Conservation (phyloP, 2,329 filamentous ascomycete species). For the Beauveria medogensis region DNA sequence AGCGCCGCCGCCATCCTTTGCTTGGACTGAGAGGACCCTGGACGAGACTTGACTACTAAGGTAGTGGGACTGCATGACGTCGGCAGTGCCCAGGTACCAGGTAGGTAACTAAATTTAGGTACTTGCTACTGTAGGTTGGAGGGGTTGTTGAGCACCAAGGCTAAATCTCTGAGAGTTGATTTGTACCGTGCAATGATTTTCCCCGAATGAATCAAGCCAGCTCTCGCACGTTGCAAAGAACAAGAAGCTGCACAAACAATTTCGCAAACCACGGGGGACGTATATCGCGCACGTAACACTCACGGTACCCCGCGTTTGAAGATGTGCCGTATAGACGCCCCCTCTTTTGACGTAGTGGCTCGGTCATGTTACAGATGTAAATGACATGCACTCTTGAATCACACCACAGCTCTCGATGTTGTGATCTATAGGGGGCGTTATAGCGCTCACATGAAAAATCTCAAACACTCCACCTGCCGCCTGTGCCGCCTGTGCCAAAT, state of each 20-base stretch:
- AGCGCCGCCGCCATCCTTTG: background rate
- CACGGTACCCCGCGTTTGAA: conserved; percentile 3
- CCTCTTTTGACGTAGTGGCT: conserved; percentile 1
- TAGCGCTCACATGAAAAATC: background rate
- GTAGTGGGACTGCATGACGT: background rate
- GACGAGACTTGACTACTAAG: background rate
- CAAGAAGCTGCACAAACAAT: background rate
- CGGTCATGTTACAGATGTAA: background rate
- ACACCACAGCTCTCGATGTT: background rate
- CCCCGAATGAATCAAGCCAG: background rate
- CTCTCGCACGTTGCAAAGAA: background rate
- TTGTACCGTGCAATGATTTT: background rate
- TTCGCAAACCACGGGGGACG: background rate
- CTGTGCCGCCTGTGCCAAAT: background rate
- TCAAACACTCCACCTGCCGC: background rate
- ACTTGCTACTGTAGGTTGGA: background rate
- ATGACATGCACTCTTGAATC: background rate
- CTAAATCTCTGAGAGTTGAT: background rate
- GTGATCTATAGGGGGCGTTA: no score
- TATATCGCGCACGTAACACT: background rate
- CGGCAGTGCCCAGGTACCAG: background rate
- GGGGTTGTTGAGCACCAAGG: no score
- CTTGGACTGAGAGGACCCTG: background rate
- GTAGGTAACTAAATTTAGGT: no score
- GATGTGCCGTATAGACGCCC: background rate